Evolutionary conservation across 1,139 yeast species (phyloP).

Genomic region (Entelexis paramagnoliae): DNA sequence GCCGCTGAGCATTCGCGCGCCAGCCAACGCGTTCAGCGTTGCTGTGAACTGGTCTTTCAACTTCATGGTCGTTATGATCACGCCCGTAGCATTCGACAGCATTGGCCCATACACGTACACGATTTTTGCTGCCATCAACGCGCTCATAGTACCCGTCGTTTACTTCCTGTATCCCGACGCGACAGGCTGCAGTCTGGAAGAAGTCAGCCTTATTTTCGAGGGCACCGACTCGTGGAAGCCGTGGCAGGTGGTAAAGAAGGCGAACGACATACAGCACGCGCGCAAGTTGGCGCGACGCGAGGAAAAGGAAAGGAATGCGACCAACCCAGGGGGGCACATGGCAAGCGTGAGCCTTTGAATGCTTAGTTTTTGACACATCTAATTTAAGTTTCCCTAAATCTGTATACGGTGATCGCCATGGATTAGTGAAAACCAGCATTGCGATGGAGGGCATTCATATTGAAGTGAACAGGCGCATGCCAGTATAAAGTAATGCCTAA

Average conservation of each 20-base stretch:
- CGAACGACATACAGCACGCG: slow-evolving; percentile 16
- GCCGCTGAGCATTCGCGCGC: slow-evolving; percentile 48
- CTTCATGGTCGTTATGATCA: slow-evolving; percentile 37
- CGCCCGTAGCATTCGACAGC: slow-evolving; percentile 36
- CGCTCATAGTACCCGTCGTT: slow-evolving; percentile 50
- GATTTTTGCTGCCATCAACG: slow-evolving; percentile 35
- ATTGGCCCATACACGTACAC: slow-evolving; percentile 33
- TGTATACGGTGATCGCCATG: too few relatives aligned
- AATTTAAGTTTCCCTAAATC: too few relatives aligned
- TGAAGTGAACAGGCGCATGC: too few relatives aligned
- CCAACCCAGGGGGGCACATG: background rate
- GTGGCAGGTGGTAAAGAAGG: slow-evolving; percentile 33
- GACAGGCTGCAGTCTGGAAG: slow-evolving; percentile 35
- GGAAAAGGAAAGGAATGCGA: background rate
- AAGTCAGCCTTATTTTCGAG: slow-evolving; percentile 37
- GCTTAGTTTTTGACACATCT: too few relatives aligned
- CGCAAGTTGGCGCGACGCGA: background rate
- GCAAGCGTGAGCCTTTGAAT: too few relatives aligned
- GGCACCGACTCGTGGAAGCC: slow-evolving; percentile 32
- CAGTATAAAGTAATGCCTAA: too few relatives aligned
- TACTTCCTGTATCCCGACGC: slow-evolving; percentile 41
- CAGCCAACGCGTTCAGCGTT: slow-evolving; percentile 39
- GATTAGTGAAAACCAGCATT: too few relatives aligned
- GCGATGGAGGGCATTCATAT: too few relatives aligned
- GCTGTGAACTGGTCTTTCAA: slow-evolving; percentile 43